These are phyloP conservation scores for Gracilaria domingensis DNA, from an alignment of 23 red algal genomes.

Conservation along the genomic window DNA sequence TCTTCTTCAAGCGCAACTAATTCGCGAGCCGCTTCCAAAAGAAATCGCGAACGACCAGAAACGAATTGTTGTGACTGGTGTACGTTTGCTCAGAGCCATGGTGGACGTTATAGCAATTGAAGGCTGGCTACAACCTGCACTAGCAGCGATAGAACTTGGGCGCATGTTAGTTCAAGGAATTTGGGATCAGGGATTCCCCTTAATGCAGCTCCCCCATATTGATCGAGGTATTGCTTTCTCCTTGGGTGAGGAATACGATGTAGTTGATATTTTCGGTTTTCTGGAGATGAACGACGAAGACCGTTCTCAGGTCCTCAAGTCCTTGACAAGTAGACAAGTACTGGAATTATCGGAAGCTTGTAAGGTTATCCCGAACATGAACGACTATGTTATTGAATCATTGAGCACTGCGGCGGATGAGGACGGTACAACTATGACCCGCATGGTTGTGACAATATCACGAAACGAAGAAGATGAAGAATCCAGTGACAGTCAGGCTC, in stretches of 20 bases:
- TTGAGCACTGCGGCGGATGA: conserved; percentile 24
- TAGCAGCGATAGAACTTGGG: conserved; percentile 80
- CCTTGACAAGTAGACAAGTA: conserved; percentile 64
- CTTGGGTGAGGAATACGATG: conserved; percentile 53
- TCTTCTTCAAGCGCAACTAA: conserved; percentile 83
- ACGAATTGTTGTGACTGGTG: conserved; percentile 47
- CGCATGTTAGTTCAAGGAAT: conserved; percentile 90
- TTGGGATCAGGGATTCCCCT: conserved; percentile 68
- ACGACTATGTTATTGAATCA: conserved; percentile 52
- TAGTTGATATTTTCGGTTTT: conserved; percentile 71
- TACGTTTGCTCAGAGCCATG: conserved; percentile 77
- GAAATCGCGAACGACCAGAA: conserved; percentile 69
- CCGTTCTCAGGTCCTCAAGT: conserved; percentile 47
- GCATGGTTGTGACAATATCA: conserved; percentile 41
- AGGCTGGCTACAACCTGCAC: conserved; percentile 77
- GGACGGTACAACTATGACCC: conserved; percentile 32
- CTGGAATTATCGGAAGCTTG: conserved; percentile 71
- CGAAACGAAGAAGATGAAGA: conserved; percentile 73
- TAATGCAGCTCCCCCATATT: conserved; percentile 89
- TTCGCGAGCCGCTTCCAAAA: conserved; percentile 16
- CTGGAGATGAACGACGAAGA: conserved; percentile 87
- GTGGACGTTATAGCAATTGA: conserved; percentile 85
- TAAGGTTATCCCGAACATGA: conserved; percentile 82
- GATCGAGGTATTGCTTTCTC: conserved; percentile 31
- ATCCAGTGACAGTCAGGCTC: not conserved